Evolutionary conservation across 2,329 filamentous ascomycete genomes (phyloP).

Genomic region (Monosporascus ibericus): DNA sequence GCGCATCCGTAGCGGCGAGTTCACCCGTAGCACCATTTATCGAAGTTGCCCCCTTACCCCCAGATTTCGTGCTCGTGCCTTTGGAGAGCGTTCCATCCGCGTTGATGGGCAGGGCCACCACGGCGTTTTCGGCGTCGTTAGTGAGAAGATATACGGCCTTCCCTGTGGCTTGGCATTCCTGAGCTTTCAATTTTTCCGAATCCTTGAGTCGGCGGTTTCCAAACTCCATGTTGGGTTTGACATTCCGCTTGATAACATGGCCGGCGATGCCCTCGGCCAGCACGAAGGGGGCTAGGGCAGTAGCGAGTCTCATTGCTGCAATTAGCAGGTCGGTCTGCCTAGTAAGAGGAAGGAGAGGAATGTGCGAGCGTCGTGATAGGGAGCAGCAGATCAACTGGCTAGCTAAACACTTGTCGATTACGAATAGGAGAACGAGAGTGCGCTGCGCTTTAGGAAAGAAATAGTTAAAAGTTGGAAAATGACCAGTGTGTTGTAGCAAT

Average conservation of each 20-base stretch:
- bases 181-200: no score
- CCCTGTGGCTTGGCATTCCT: conserved; percentile 10
- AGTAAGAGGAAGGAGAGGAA: not conserved
- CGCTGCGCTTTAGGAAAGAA: no score
- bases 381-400: no score
- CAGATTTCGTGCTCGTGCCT: conserved; percentile 37
- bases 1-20: conserved; percentile 40
- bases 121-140: conserved; percentile 42
- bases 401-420: no score
- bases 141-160: conserved; percentile 52
- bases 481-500: no score
- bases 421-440: no score
- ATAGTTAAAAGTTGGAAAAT: no score
- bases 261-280: conserved; percentile 8
- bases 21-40: conserved; percentile 31
- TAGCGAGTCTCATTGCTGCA: not conserved
- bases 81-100: conserved; percentile 39
- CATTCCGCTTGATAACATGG: conserved; percentile 6
- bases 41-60: conserved; percentile 38
- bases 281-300: conserved; percentile 4
- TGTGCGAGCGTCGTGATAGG: no score
- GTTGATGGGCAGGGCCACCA: conserved; percentile 44
- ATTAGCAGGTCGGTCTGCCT: not conserved
- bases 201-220: no score
- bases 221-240: not conserved